Percentiles rank a stretch among this genome's conserved stretches.
Evolutionary conservation across 2,329 filamentous ascomycete genomes (phyloP).

Genomic region (Eutypa lata): DNA sequence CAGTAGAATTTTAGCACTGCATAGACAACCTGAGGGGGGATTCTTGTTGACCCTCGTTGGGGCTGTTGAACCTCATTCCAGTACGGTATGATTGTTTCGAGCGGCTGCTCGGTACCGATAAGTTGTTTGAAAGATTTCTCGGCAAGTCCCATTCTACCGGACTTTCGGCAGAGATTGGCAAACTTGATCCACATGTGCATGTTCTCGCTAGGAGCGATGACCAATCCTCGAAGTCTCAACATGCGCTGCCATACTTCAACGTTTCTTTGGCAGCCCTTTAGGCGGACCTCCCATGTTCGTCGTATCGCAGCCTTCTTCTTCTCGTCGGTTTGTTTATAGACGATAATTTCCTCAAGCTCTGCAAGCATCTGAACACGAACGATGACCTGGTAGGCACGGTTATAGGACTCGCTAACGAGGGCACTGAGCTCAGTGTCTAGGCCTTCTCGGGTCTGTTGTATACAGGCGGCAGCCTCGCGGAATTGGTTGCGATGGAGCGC

Average conservation of each 20-base stretch:
- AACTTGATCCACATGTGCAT: conserved; percentile 99
- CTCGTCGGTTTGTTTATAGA: conserved; percentile 91
- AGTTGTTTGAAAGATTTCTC: conserved; percentile 92
- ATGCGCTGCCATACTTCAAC: conserved; percentile 98
- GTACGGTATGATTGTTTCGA: conserved; percentile 60
- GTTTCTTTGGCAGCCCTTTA: conserved; percentile 93
- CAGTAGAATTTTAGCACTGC: conserved; percentile 97
- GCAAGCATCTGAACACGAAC: conserved; percentile 98
- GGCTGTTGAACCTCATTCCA: conserved; percentile 43
- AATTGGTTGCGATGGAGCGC: conserved; percentile 95
- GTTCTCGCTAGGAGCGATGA: conserved; percentile 88
- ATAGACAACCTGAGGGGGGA: conserved; percentile 80
- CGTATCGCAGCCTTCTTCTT: conserved; percentile 90
- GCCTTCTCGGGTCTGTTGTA: conserved; percentile 87
- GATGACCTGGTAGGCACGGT: conserved; percentile 94
- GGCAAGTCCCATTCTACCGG: conserved; percentile 86
- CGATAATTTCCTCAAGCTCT: conserved; percentile 95
- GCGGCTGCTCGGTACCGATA: conserved; percentile 67
- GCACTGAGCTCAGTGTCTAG: conserved; percentile 95
- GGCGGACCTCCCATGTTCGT: conserved; percentile 89
- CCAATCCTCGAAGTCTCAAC: conserved; percentile 88
- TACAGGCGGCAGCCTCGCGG: conserved; percentile 81
- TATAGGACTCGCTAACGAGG: conserved; percentile 96
- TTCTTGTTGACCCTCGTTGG: conserved; percentile 39
- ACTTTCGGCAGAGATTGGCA: conserved; percentile 95